These are phyloP conservation scores for Pontederia crassipes DNA, from an alignment of 176 grass and related monocot species.

Conservation along the genomic window DNA sequence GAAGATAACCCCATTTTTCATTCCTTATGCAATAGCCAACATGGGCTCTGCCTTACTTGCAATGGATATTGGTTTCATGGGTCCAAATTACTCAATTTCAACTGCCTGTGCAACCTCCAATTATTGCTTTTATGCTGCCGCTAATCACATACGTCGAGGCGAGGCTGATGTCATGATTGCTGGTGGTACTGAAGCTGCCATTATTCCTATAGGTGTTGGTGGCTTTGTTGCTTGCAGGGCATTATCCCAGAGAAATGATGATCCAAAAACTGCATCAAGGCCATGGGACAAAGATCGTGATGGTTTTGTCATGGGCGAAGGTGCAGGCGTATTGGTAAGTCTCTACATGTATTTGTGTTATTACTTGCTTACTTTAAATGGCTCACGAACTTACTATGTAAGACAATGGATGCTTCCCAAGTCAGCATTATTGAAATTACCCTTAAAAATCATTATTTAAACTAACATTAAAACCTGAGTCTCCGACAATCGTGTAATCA, in stretches of 20 bases:
- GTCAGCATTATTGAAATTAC: no score
- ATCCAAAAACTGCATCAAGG: slow-evolving; percentile 48
- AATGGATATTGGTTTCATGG: slow-evolving; percentile 62
- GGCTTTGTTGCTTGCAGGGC: slow-evolving; percentile 68
- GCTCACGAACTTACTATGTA: slow-evolving; percentile 1
- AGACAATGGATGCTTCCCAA: neutral
- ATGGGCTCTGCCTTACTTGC: slow-evolving; percentile 58
- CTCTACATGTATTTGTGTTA: neutral
- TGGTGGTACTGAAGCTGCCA: slow-evolving; percentile 58
- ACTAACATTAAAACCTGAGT: no score
- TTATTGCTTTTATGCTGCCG: slow-evolving; percentile 52
- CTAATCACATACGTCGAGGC: slow-evolving; percentile 54
- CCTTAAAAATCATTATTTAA: no score
- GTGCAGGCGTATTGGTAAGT: slow-evolving; percentile 53
- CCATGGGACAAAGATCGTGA: slow-evolving; percentile 58
- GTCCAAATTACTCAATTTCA: slow-evolving; percentile 59
- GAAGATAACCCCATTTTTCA: slow-evolving; percentile 58
- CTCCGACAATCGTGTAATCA: no score
- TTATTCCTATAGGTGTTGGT: slow-evolving; percentile 48
- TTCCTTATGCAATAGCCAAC: slow-evolving; percentile 53
- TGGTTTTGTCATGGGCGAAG: slow-evolving; percentile 77
- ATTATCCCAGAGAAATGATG: slow-evolving; percentile 48
- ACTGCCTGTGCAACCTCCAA: slow-evolving; percentile 63
- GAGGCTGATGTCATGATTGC: slow-evolving; percentile 56
- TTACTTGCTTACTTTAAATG: neutral